These are phyloP conservation scores for Cladobotryum protrusum DNA, from an alignment of 2,329 filamentous ascomycete species.

Conservation along the genomic window DNA sequence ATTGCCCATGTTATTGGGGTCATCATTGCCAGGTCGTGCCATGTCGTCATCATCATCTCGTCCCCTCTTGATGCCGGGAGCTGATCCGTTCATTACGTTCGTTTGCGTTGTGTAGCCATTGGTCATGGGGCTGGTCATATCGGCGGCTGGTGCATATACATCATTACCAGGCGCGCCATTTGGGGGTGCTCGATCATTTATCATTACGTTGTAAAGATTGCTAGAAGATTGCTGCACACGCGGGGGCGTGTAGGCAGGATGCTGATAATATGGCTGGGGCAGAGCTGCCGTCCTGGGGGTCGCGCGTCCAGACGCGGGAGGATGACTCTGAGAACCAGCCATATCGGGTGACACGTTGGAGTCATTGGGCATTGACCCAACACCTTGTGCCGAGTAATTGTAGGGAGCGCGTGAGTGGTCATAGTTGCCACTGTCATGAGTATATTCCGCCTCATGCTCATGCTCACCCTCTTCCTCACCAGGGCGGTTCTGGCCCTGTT, in stretches of 20 bases:
- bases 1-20: slow-evolving; percentile 32
- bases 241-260: slow-evolving; percentile 68
- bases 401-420: slow-evolving; percentile 67
- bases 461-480: slow-evolving; percentile 65
- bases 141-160: slow-evolving; percentile 61
- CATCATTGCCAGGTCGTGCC: slow-evolving; percentile 55
- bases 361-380: slow-evolving; percentile 62
- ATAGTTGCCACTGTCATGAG: slow-evolving; percentile 73
- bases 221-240: slow-evolving; percentile 64
- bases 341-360: slow-evolving; percentile 79
- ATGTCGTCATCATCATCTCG: slow-evolving; percentile 55
- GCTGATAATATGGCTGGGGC: slow-evolving; percentile 66
- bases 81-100: slow-evolving; percentile 58
- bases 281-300: slow-evolving; percentile 75
- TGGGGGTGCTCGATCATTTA: slow-evolving; percentile 61
- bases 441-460: slow-evolving; percentile 77
- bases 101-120: slow-evolving; percentile 60
- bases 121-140: slow-evolving; percentile 49
- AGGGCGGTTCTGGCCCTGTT: slow-evolving; percentile 46
- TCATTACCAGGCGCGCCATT: slow-evolving; percentile 58
- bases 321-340: slow-evolving; percentile 72
- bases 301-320: slow-evolving; percentile 73
- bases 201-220: slow-evolving; percentile 85
- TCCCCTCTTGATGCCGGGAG: slow-evolving; percentile 38
- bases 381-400: slow-evolving; percentile 66